A percentile compares a stretch with the other conserved stretches of the same genome.
Conservation (phyloP, 345 rosid species). For the Pistacia atlantica region DNA sequence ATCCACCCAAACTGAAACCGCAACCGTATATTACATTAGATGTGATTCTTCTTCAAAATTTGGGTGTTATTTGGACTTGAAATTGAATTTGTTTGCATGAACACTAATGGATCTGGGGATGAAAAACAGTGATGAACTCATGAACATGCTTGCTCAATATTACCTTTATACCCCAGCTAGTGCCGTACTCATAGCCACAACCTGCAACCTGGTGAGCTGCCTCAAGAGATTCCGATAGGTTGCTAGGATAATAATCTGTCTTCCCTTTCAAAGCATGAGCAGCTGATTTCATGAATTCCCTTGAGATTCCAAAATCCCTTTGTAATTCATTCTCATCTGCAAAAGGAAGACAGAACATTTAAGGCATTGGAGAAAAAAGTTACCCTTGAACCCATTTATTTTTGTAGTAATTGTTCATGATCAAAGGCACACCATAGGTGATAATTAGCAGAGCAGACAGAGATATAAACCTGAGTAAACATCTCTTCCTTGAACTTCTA, state of each 20-base stretch:
- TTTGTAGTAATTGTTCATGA: too few species aligned
- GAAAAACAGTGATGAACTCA: too few species aligned
- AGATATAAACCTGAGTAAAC: too few species aligned
- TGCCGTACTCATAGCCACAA: constrained; percentile 48
- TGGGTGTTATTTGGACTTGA: too few species aligned
- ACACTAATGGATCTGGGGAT: too few species aligned
- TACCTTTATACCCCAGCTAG: constrained; percentile 62
- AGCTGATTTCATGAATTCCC: constrained; percentile 42
- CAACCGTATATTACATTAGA: not conserved
- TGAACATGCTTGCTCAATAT: not conserved
- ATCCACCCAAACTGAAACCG: constrained; percentile 57
- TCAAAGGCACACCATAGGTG: too few species aligned
- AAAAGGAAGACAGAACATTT: not conserved
- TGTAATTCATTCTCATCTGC: constrained; percentile 27
- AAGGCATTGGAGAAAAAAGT: too few species aligned
- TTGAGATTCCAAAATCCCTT: constrained; percentile 49
- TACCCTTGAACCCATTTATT: not conserved
- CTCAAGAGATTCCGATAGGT: constrained; percentile 27
- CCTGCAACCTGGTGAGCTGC: constrained; percentile 45
- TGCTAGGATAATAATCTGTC: not conserved
- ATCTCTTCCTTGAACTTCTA: constrained; percentile 5
- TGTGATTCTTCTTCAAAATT: too few species aligned
- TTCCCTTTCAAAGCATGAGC: constrained; percentile 47
- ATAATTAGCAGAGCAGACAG: too few species aligned
- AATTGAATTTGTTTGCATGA: too few species aligned